Conservation (phyloP, 257 asterid species). For the Leonotis leonurus region DNA sequence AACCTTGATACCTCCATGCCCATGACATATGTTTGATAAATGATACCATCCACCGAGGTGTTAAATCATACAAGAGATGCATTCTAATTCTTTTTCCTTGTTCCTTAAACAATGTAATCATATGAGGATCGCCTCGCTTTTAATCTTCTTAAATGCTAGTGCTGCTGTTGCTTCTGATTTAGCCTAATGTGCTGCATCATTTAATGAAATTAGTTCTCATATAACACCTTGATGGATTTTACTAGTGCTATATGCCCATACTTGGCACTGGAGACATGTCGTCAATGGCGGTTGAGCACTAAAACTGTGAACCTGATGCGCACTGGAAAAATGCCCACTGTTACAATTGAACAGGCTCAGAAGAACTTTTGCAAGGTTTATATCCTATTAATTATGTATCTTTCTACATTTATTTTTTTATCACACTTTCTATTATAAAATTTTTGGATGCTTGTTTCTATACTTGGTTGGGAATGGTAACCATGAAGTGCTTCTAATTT, state of each 20-base stretch:
- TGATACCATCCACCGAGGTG: not conserved
- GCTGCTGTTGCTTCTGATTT: not conserved
- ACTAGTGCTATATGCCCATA: constrained; percentile 94
- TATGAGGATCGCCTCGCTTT: not conserved
- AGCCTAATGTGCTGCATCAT: not conserved
- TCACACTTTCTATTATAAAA: not conserved
- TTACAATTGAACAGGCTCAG: constrained; percentile 95
- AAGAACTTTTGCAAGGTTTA: constrained; percentile 89
- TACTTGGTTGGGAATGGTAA: constrained; percentile 16
- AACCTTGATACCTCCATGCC: too few relatives aligned
- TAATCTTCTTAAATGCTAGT: not conserved
- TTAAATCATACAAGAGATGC: not conserved
- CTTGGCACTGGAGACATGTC: constrained; percentile 94
- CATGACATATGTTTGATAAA: not conserved
- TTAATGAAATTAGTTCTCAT: not conserved
- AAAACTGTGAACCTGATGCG: constrained; percentile 98
- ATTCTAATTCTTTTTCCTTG: not conserved
- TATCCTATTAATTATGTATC: not conserved
- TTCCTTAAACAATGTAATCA: not conserved
- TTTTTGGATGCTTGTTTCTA: not conserved
- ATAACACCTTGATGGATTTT: constrained; percentile 10
- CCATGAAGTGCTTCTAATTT: constrained; percentile 2
- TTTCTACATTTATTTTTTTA: not conserved
- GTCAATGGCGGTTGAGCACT: constrained; percentile 97
- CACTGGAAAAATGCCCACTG: constrained; percentile 98